Conservation (phyloP, 2,329 filamentous ascomycete genomes). For the Colletotrichum somersetense region DNA sequence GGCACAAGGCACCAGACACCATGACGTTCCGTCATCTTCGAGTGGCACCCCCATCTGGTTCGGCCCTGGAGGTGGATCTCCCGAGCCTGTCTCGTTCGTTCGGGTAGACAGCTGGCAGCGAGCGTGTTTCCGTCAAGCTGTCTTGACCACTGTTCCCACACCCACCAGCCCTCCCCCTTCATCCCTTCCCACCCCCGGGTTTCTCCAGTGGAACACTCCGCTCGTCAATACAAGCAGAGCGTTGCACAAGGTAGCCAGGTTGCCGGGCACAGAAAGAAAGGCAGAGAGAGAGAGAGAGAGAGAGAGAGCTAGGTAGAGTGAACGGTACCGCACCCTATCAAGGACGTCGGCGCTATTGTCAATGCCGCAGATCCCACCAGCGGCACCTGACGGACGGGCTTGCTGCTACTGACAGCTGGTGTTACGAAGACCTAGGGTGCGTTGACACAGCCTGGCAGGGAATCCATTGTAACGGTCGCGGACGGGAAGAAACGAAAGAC, state of each 20-base stretch:
- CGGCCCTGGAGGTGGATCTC: constrained; percentile 38
- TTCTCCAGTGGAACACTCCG: not conserved
- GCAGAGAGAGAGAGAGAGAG: not conserved
- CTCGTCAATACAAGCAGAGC: not conserved
- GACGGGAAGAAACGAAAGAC: constrained; percentile 42
- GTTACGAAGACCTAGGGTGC: constrained; percentile 2
- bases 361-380: not conserved
- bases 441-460: constrained; percentile 13
- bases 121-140: constrained; percentile 2
- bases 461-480: constrained; percentile 37
- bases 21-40: constrained; percentile 36
- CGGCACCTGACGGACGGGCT: not conserved
- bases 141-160: constrained; percentile 1
- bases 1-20: constrained; percentile 28
- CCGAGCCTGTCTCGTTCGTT: constrained; percentile 25
- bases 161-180: constrained; percentile 5
- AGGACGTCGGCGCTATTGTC: constrained; percentile 14
- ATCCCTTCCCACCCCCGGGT: not conserved
- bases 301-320: not conserved
- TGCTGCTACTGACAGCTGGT: constrained; percentile 13
- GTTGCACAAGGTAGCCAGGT: not conserved
- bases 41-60: constrained; percentile 25
- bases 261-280: not conserved
- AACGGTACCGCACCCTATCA: not conserved
- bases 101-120: constrained; percentile 26